Conservation (phyloP, 768 basidiomycete species). For the Roridomyces roridus region DNA sequence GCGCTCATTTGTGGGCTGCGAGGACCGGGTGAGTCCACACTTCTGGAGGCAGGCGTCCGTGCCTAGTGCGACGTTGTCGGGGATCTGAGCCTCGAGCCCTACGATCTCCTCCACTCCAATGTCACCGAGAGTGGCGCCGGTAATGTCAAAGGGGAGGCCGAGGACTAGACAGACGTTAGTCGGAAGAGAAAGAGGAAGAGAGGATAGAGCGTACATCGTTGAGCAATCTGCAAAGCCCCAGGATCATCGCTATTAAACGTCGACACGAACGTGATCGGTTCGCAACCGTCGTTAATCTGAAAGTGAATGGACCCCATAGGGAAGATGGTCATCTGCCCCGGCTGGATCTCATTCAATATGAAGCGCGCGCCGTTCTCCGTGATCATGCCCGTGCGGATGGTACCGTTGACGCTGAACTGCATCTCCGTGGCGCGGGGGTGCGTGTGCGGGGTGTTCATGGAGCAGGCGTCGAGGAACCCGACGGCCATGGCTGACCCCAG, state of each 20-base stretch:
- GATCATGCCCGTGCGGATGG: constrained; percentile 29
- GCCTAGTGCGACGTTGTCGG: constrained; percentile 20
- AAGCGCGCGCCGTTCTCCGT: constrained; percentile 28
- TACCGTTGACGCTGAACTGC: constrained; percentile 26
- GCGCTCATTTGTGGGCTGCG: constrained; percentile 15
- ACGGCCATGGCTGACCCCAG: constrained; percentile 25
- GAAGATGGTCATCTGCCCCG: constrained; percentile 24
- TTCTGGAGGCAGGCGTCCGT: constrained; percentile 17
- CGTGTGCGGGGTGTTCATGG: constrained; percentile 28
- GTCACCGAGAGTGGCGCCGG: constrained; percentile 24
- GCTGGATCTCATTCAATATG: constrained; percentile 23
- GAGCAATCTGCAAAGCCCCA: constrained; percentile 23
- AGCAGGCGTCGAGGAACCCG: constrained; percentile 25
- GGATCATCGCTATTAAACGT: constrained; percentile 23
- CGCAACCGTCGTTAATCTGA: constrained; percentile 25
- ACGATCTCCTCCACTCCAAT: constrained; percentile 21
- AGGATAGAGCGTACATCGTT: constrained; percentile 20
- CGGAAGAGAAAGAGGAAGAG: background rate
- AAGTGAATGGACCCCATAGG: constrained; percentile 27
- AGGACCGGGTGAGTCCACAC: constrained; percentile 23
- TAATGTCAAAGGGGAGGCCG: constrained; percentile 26
- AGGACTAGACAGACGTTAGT: constrained; percentile 14
- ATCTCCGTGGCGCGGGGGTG: constrained; percentile 30
- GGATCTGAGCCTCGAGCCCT: constrained; percentile 21
- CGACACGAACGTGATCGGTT: constrained; percentile 24